Evolutionary conservation across 176 grass and related monocot genomes (phyloP).

Genomic region (Carex pumila): DNA sequence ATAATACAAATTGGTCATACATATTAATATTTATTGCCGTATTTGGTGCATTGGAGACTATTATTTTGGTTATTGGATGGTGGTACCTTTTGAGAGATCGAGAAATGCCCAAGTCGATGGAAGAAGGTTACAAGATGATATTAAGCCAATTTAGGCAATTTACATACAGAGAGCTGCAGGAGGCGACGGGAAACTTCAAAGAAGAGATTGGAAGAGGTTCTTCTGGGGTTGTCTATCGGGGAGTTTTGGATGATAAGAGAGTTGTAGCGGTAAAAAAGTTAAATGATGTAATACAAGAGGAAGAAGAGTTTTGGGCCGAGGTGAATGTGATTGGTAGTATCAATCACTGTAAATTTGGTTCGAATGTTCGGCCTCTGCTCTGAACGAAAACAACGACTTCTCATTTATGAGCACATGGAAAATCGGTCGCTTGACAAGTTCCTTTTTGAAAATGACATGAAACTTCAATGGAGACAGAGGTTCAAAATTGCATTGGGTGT

Average conservation of each 20-base stretch:
- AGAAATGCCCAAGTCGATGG: conserved; percentile 35
- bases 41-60: conserved; percentile 35
- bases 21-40: conserved; percentile 42
- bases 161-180: conserved; percentile 42
- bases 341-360: conserved; percentile 63
- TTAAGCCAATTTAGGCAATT: conserved; percentile 53
- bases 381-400: conserved; percentile 31
- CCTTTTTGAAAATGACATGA: conserved; percentile 35
- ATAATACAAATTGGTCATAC: conserved; percentile 32
- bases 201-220: conserved; percentile 68
- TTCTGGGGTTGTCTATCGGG: conserved; percentile 58
- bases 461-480: conserved; percentile 48
- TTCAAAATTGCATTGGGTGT: conserved; percentile 64
- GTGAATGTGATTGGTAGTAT: conserved; percentile 52
- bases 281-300: conserved; percentile 28
- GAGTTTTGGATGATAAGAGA: conserved; percentile 48
- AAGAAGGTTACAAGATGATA: conserved; percentile 58
- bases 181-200: conserved; percentile 58
- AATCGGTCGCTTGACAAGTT: conserved; percentile 59
- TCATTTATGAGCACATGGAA: conserved; percentile 62
- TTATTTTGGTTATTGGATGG: conserved; percentile 51
- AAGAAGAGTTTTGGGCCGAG: conserved; percentile 55
- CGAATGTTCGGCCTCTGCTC: conserved; percentile 56
- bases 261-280: conserved; percentile 61
- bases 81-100: conserved; percentile 48